A percentile compares a stretch with the other conserved stretches of the same genome.
Evolutionary conservation across 1,139 yeast genomes (phyloP).

Genomic region (Candida labiduridarum): DNA sequence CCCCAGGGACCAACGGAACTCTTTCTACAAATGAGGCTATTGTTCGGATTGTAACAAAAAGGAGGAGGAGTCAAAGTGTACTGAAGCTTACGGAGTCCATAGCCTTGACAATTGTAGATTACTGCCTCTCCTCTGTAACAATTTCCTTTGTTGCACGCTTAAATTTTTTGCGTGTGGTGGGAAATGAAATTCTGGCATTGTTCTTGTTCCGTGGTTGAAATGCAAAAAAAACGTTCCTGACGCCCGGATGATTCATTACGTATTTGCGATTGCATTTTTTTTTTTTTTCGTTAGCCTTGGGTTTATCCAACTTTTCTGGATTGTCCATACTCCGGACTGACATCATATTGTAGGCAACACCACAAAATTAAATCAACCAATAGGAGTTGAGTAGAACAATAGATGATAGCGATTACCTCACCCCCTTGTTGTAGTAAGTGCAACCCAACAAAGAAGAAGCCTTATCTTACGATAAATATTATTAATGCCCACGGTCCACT

Average conservation of each 20-base stretch:
- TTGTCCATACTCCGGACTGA: not conserved
- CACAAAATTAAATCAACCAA: no score
- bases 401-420: no score
- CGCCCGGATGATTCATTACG: slow-evolving; percentile 4
- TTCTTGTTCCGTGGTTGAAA: no score
- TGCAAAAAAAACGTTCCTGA: not conserved
- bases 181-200: no score
- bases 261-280: not conserved
- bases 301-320: not conserved
- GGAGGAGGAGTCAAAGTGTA: no score
- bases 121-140: no score
- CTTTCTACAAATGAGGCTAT: not conserved
- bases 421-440: not conserved
- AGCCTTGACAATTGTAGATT: not conserved
- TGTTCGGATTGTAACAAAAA: no score
- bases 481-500: not conserved
- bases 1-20: slow-evolving; percentile 1
- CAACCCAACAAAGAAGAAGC: not conserved
- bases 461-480: not conserved
- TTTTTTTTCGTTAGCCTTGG: not conserved
- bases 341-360: no score
- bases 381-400: no score
- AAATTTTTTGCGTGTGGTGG: no score
- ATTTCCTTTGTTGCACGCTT: no score
- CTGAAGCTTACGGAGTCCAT: no score